Percentiles rank a stretch among this genome's conserved stretches.
Evolutionary conservation across 2,329 filamentous ascomycete genomes (phyloP).

Genomic region (Penicillium vulpinum): DNA sequence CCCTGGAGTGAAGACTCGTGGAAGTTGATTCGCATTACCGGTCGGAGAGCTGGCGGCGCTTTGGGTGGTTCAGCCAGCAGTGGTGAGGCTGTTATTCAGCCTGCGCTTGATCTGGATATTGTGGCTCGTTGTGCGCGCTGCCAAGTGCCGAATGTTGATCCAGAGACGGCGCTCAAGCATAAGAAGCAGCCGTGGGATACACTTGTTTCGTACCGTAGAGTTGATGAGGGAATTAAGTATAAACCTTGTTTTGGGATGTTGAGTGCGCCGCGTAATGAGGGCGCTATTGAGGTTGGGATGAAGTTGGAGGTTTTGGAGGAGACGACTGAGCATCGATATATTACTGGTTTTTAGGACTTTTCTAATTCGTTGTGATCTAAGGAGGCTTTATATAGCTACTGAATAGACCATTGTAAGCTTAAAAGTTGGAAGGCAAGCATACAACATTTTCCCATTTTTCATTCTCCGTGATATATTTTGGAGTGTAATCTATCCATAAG

Average conservation of each 20-base stretch:
- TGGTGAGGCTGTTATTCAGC: background rate
- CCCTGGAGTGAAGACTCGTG: slow-evolving; percentile 65
- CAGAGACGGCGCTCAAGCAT: slow-evolving; percentile 61
- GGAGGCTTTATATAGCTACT: background rate
- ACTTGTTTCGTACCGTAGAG: slow-evolving; percentile 60
- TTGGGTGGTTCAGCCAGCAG: background rate
- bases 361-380: background rate
- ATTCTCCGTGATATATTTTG: no score
- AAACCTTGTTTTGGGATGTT: slow-evolving; percentile 70
- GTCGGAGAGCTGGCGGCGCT: background rate
- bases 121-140: slow-evolving; percentile 61
- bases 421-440: background rate
- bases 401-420: background rate
- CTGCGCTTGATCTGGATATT: slow-evolving; percentile 54
- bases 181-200: slow-evolving; percentile 62
- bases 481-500: background rate
- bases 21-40: slow-evolving; percentile 54
- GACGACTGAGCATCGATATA: slow-evolving; percentile 59
- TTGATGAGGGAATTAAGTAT: slow-evolving; percentile 61
- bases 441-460: background rate
- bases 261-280: slow-evolving; percentile 58
- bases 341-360: slow-evolving; percentile 37
- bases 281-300: slow-evolving; percentile 58
- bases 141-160: slow-evolving; percentile 65
- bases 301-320: slow-evolving; percentile 58